Conservation (phyloP, 345 rosid species). For the Gossypium mustelinum region DNA sequence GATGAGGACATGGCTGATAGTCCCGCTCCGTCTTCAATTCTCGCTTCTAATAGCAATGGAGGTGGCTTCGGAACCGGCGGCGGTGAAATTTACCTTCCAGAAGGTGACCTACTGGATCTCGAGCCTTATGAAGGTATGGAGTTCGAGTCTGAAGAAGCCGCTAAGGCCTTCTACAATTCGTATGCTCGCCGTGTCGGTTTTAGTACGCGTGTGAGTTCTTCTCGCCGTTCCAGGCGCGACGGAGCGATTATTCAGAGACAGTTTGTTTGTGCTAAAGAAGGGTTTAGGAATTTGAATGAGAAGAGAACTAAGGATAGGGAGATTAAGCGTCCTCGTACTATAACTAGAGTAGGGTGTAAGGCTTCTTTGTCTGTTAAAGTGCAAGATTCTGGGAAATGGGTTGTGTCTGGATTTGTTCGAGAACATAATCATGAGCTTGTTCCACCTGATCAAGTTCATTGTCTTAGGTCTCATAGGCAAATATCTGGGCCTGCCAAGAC, state of each 20-base stretch:
- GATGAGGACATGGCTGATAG: constrained; percentile 44
- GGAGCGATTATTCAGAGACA: constrained; percentile 67
- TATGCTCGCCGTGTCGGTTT: constrained; percentile 53
- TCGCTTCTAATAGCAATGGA: constrained; percentile 14
- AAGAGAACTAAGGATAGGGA: constrained; percentile 58
- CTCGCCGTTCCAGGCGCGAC: constrained; percentile 59
- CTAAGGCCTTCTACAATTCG: constrained; percentile 60
- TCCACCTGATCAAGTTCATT: constrained; percentile 58
- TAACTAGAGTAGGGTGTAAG: constrained; percentile 58
- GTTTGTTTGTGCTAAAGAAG: constrained; percentile 66
- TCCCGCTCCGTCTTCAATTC: constrained; percentile 23
- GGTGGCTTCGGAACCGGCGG: constrained; percentile 13
- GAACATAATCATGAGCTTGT: constrained; percentile 58
- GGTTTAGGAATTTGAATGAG: constrained; percentile 54
- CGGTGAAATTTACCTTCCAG: constrained; percentile 34
- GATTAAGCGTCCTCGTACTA: constrained; percentile 55
- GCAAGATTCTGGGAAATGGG: constrained; percentile 64
- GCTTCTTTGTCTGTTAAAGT: constrained; percentile 54
- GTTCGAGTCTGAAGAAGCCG: constrained; percentile 65
- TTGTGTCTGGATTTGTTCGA: constrained; percentile 46
- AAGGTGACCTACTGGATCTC: constrained; percentile 40
- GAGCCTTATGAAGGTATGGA: constrained; percentile 68
- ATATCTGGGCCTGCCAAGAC: constrained; percentile 62
- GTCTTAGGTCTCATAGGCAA: constrained; percentile 55
- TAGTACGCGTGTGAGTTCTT: constrained; percentile 53